A percentile compares a stretch with the other conserved stretches of the same genome.
These are phyloP conservation scores for Teunomyces barrocoloradensis DNA, from an alignment of 805 yeast genomes.

Conservation along the genomic window DNA sequence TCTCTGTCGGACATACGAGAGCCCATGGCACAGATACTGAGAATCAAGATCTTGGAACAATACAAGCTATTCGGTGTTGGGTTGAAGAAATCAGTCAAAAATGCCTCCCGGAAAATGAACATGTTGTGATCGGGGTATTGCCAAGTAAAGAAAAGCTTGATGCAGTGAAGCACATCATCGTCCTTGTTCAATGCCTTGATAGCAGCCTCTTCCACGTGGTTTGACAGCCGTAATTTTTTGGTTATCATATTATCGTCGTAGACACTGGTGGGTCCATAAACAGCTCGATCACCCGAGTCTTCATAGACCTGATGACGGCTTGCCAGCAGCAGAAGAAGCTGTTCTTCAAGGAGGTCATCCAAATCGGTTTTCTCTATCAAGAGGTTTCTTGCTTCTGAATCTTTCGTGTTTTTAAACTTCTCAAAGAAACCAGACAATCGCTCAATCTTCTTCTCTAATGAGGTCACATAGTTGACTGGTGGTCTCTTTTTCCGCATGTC, in stretches of 20 bases:
- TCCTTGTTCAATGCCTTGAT: constrained; percentile 32
- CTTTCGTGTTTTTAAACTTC: constrained; percentile 17
- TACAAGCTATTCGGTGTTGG: constrained; percentile 51
- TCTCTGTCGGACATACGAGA: constrained; percentile 48
- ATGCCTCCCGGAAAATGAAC: constrained; percentile 63
- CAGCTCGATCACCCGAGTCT: constrained; percentile 23
- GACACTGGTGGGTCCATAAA: constrained; percentile 47
- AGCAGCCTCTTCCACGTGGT: constrained; percentile 8
- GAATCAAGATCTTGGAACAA: constrained; percentile 53
- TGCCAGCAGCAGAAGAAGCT: background rate
- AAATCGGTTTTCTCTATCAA: constrained; percentile 21
- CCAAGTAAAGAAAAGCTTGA: constrained; percentile 56
- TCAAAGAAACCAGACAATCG: constrained; percentile 23
- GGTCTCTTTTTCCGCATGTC: constrained; percentile 54
- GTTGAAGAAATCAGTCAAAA: constrained; percentile 57
- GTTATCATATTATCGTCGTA: constrained; percentile 32
- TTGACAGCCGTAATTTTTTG: constrained; percentile 12
- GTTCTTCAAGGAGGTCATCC: constrained; percentile 9
- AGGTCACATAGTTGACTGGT: constrained; percentile 47
- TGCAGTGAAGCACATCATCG: constrained; percentile 34
- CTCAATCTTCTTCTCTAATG: constrained; percentile 34
- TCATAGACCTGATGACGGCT: background rate
- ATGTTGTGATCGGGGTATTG: constrained; percentile 62
- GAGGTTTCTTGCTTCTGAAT: constrained; percentile 16
- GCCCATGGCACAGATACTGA: constrained; percentile 60